phyloP scores from a whole-genome alignment of 257 asterid genomes.

The Ehretia macrophylla region DNA sequence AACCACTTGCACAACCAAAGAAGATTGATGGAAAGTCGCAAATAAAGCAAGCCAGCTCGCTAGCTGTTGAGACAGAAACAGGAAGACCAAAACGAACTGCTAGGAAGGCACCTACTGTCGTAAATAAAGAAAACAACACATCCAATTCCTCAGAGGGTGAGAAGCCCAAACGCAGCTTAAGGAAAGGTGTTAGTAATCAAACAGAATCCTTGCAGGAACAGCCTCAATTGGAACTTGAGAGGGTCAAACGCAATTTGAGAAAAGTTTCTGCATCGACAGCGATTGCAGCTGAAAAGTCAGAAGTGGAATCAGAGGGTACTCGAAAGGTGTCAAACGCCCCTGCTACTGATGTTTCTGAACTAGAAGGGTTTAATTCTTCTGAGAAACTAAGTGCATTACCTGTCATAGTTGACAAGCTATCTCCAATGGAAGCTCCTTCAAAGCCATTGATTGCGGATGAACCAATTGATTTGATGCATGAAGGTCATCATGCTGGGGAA shows the following conservation, averaged over 20 bases:
- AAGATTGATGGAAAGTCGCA: conserved; percentile 46
- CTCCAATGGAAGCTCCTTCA: conserved; percentile 28
- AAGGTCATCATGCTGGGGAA: conserved; percentile 37
- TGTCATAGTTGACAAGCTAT: conserved; percentile 27
- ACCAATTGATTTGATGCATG: conserved; percentile 25
- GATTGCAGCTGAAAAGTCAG: conserved; percentile 45
- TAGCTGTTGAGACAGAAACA: conserved; percentile 38
- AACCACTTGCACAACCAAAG: conserved; percentile 43
- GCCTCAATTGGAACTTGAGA: conserved; percentile 45
- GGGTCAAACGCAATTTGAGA: conserved; percentile 32
- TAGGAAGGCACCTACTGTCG: conserved; percentile 46
- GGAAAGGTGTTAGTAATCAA: conserved; percentile 44
- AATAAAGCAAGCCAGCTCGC: conserved; percentile 40
- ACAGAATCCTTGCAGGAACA: conserved; percentile 55
- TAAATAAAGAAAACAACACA: conserved; percentile 46
- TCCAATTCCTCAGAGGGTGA: conserved; percentile 48
- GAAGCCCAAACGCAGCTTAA: conserved; percentile 50
- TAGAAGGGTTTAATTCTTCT: conserved; percentile 17
- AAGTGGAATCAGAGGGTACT: conserved; percentile 43
- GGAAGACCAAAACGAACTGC: conserved; percentile 61
- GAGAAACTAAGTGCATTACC: conserved; percentile 23
- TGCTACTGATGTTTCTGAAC: conserved; percentile 39
- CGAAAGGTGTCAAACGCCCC: conserved; percentile 25
- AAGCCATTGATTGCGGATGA: conserved; percentile 32
- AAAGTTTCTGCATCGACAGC: conserved; percentile 58